A percentile compares a stretch with the other conserved stretches of the same genome.
phyloP scores from a whole-genome alignment of 257 asterid genomes.

The Fraxinus excelsior region DNA sequence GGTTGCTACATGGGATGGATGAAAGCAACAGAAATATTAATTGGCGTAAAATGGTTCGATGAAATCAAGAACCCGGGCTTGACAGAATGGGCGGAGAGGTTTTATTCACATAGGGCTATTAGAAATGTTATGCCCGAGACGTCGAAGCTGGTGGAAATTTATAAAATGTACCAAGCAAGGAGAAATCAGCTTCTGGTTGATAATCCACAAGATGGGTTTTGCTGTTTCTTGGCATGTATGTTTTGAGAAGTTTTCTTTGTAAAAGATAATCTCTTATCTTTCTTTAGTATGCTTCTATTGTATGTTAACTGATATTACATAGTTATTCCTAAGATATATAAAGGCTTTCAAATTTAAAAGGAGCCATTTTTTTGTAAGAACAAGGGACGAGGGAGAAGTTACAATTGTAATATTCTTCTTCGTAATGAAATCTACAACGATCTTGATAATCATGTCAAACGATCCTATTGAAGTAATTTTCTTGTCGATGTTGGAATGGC shows the following conservation, averaged over 20 bases:
- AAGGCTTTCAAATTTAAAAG: too few species aligned
- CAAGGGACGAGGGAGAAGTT: too few species aligned
- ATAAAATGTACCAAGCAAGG: conserved; percentile 5
- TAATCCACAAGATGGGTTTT: neutral
- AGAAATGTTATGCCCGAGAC: conserved; percentile 29
- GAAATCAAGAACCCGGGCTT: conserved; percentile 37
- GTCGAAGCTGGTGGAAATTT: conserved; percentile 29
- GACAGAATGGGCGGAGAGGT: conserved; percentile 29
- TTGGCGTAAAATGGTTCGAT: conserved; percentile 27
- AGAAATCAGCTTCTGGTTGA: conserved; percentile 13
- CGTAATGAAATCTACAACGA: too few species aligned
- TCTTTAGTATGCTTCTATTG: neutral
- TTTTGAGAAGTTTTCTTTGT: neutral
- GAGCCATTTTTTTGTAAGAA: too few species aligned
- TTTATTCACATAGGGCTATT: conserved; percentile 17
- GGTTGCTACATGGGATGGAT: conserved; percentile 47
- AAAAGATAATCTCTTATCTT: neutral
- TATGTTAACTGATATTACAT: neutral
- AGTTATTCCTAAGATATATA: too few species aligned
- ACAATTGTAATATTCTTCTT: too few species aligned
- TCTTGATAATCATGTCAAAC: too few species aligned
- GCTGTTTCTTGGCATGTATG: neutral
- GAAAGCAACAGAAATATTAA: conserved; percentile 30
- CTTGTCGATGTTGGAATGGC: too few species aligned
- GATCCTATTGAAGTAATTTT: too few species aligned